Evolutionary conservation across 2,329 filamentous ascomycete genomes (phyloP).

Genomic region (Byssoonygena ceratinophila): DNA sequence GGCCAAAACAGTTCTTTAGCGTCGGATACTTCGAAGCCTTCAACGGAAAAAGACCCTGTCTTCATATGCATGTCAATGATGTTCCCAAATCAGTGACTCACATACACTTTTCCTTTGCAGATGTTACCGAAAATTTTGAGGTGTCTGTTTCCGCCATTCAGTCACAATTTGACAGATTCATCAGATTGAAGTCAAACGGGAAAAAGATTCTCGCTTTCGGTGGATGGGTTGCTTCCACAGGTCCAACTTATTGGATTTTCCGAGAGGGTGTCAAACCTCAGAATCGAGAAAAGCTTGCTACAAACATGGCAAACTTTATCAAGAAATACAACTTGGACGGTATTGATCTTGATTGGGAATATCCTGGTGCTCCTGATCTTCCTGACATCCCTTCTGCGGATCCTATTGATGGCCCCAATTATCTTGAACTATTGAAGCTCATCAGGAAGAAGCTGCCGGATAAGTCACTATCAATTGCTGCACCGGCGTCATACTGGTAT

Average conservation of each 20-base stretch:
- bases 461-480: constrained; percentile 22
- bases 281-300: constrained; percentile 32
- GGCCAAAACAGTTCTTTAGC: constrained; percentile 20
- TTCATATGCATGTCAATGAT: constrained; percentile 20
- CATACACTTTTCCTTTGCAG: constrained; percentile 31
- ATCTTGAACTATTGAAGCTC: constrained; percentile 19
- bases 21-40: constrained; percentile 28
- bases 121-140: constrained; percentile 25
- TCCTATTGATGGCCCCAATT: neutral
- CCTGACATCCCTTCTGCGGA: constrained; percentile 24
- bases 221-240: constrained; percentile 36
- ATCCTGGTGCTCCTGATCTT: constrained; percentile 30
- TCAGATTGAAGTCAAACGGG: neutral
- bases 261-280: constrained; percentile 26
- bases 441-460: constrained; percentile 17
- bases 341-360: constrained; percentile 30
- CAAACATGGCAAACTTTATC: constrained; percentile 33
- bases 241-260: constrained; percentile 31
- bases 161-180: neutral
- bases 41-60: constrained; percentile 24
- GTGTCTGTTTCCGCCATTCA: constrained; percentile 19
- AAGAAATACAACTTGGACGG: constrained; percentile 34
- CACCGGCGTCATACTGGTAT: constrained; percentile 27
- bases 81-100: constrained; percentile 24
- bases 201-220: constrained; percentile 36